These are phyloP conservation scores for Lentinula lateritia DNA, from an alignment of 768 basidiomycete species.

Conservation along the genomic window DNA sequence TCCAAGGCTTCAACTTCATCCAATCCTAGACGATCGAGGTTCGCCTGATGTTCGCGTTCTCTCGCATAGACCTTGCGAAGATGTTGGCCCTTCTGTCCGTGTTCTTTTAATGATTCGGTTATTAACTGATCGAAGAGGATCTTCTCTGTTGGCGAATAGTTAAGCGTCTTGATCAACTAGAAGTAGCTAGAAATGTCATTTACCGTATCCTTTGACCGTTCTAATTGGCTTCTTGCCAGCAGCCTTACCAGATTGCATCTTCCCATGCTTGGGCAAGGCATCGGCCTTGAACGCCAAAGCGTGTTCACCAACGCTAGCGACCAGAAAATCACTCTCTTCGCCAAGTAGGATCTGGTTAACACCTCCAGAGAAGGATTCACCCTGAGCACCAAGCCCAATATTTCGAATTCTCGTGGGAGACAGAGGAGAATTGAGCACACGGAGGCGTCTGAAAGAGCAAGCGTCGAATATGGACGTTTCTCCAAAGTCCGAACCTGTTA, in stretches of 20 bases:
- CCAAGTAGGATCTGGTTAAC: constrained; percentile 57
- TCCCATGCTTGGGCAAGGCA: constrained; percentile 25
- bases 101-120: constrained; percentile 46
- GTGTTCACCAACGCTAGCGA: constrained; percentile 55
- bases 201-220: constrained; percentile 42
- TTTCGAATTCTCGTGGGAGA: constrained; percentile 21
- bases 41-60: constrained; percentile 51
- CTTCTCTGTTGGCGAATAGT: constrained; percentile 38
- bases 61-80: constrained; percentile 34
- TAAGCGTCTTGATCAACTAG: not conserved
- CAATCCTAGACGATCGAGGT: constrained; percentile 60
- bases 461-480: constrained; percentile 59
- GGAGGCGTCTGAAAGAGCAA: constrained; percentile 52
- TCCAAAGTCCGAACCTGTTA: constrained; percentile 63
- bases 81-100: constrained; percentile 44
- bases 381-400: constrained; percentile 15
- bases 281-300: constrained; percentile 69
- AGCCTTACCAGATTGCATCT: constrained; percentile 14
- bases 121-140: constrained; percentile 60
- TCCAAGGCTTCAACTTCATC: constrained; percentile 72
- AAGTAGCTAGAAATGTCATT: constrained; percentile 16
- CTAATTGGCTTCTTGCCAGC: constrained; percentile 26
- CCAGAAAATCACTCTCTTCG: constrained; percentile 44
- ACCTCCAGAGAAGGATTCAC: constrained; percentile 29
- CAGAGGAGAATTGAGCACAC: constrained; percentile 47